Conservation (phyloP, 75 land plant genomes). For the Larix kaempferi region DNA sequence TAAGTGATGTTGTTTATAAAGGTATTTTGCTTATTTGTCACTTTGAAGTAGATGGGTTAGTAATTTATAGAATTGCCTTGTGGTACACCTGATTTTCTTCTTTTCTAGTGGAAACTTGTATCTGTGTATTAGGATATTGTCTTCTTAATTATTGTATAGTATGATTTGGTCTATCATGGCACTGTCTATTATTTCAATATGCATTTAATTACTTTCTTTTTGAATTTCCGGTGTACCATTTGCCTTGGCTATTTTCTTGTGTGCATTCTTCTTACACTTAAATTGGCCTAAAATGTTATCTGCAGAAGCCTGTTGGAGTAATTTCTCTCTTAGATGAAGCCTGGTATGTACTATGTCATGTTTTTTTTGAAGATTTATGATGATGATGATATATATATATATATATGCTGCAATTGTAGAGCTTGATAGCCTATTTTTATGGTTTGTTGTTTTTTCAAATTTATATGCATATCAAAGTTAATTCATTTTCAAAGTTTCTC, state of each 20-base stretch:
- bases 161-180: not conserved
- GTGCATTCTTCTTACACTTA: slow-evolving; percentile 9
- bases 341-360: slow-evolving; percentile 46
- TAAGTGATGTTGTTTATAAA: too few relatives aligned
- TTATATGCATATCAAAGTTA: too few relatives aligned
- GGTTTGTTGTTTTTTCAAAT: too few relatives aligned
- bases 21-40: too few relatives aligned
- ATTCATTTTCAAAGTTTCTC: too few relatives aligned
- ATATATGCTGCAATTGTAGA: not conserved
- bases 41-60: too few relatives aligned
- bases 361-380: too few relatives aligned
- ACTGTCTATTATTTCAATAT: not conserved
- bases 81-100: too few relatives aligned
- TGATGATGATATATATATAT: not conserved
- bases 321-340: slow-evolving; percentile 84
- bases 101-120: too few relatives aligned
- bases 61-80: too few relatives aligned
- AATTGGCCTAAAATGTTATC: not conserved
- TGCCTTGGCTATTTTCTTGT: not conserved
- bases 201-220: not conserved
- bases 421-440: not conserved
- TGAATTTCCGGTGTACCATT: not conserved
- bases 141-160: not conserved
- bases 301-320: slow-evolving; percentile 86
- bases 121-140: too few relatives aligned